phyloP scores from a whole-genome alignment of 2,329 filamentous ascomycete species.

The Calonectria henricotiae region DNA sequence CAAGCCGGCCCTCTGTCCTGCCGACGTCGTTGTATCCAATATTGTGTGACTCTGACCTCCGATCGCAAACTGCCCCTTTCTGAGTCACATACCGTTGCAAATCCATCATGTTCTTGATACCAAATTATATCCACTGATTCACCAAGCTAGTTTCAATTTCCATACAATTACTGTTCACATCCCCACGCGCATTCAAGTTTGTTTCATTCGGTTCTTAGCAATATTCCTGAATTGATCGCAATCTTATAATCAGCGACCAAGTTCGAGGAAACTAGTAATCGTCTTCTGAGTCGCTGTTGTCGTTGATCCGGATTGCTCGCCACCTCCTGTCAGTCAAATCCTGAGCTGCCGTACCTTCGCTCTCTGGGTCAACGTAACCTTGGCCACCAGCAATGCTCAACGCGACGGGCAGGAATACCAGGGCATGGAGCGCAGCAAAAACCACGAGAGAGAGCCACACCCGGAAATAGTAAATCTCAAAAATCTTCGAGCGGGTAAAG shows the following conservation, averaged over 20 bases:
- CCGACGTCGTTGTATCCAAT: not conserved
- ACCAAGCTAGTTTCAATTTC: not conserved
- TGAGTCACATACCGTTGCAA: not conserved
- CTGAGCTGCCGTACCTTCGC: conserved; percentile 90
- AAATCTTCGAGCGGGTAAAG: conserved; percentile 97
- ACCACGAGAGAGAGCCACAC: conserved; percentile 95
- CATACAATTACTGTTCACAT: not conserved
- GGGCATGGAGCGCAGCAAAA: conserved; percentile 89
- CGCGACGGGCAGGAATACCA: conserved; percentile 92
- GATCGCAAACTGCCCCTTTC: not conserved
- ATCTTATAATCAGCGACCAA: conserved; percentile 15
- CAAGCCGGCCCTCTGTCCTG: not conserved
- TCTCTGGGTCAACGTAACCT: conserved; percentile 90
- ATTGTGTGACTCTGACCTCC: not conserved
- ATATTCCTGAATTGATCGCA: conserved; percentile 1
- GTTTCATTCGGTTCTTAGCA: not conserved
- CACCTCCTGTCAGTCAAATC: conserved; percentile 87
- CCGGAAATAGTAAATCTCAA: conserved; percentile 99
- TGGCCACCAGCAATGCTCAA: conserved; percentile 89
- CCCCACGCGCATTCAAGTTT: not conserved
- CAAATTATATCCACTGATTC: not conserved
- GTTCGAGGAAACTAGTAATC: conserved; percentile 60
- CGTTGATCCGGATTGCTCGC: conserved; percentile 83
- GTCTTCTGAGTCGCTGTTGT: conserved; percentile 83
- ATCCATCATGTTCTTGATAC: not conserved